These are phyloP conservation scores for Lasiosphaeria ovina DNA, from an alignment of 495 filamentous ascomycete species.

Conservation along the genomic window DNA sequence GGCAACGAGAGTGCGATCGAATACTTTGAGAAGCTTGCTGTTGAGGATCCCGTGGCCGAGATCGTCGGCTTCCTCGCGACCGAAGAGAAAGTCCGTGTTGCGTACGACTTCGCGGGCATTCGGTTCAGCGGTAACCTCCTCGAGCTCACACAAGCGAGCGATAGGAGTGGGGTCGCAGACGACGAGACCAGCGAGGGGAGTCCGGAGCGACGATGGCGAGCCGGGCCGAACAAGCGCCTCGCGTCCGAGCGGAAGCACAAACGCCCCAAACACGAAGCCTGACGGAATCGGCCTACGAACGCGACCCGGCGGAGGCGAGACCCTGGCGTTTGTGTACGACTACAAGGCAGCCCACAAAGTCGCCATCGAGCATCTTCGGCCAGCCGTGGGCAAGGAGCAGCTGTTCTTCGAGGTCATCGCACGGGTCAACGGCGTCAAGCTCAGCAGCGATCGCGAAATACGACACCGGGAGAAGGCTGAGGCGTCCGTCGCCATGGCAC, in stretches of 20 bases:
- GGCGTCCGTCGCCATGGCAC: background rate
- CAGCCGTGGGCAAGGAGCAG: background rate
- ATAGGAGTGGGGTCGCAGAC: background rate
- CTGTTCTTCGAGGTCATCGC: background rate
- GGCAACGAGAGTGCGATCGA: constrained; percentile 2
- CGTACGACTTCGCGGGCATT: too few species aligned
- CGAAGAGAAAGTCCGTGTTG: too few species aligned
- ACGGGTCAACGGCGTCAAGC: background rate
- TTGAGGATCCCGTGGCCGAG: constrained; percentile 5
- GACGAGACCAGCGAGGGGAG: background rate
- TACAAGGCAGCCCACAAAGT: constrained; percentile 2
- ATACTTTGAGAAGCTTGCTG: background rate
- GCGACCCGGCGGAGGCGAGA: constrained; percentile 1
- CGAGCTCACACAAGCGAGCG: constrained; percentile 1
- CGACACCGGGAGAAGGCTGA: background rate
- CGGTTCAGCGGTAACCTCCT: background rate
- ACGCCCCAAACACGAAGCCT: background rate
- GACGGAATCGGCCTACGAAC: background rate
- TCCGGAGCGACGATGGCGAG: background rate
- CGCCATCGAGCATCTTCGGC: background rate
- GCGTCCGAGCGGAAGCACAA: background rate
- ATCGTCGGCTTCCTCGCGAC: too few species aligned
- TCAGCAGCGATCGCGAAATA: background rate
- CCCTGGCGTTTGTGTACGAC: background rate
- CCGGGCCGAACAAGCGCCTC: constrained; percentile 2